Evolutionary conservation across 352 stramenopile genomes (phyloP).

Genomic region (Phytophthora cryptogea): DNA sequence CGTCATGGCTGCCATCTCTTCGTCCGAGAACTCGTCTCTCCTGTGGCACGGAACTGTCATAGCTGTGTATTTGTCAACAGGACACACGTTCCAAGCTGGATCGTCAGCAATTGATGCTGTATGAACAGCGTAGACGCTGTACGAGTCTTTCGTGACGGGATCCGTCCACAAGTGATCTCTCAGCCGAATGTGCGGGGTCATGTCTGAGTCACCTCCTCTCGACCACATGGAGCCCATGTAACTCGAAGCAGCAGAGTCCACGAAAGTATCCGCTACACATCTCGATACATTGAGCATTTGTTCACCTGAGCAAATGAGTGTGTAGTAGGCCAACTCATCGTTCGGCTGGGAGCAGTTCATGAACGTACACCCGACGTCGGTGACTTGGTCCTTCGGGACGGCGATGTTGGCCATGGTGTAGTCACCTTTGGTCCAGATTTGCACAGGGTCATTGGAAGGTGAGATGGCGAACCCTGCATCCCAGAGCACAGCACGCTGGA

Average conservation of each 20-base stretch:
- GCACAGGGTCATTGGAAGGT: conserved; percentile 15
- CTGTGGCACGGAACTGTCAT: conserved; percentile 28
- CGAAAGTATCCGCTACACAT: conserved; percentile 37
- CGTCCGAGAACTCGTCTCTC: conserved; percentile 22
- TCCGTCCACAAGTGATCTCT: conserved; percentile 30
- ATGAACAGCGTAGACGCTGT: conserved; percentile 34
- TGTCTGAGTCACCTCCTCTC: conserved; percentile 21
- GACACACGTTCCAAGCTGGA: conserved; percentile 24
- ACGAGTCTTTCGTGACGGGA: conserved; percentile 15
- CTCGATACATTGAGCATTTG: conserved; percentile 41
- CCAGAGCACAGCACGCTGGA: conserved; percentile 46
- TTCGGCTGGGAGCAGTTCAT: conserved; percentile 35
- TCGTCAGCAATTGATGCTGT: conserved; percentile 19
- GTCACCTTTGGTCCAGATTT: conserved; percentile 26
- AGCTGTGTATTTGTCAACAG: conserved; percentile 13
- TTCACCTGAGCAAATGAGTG: conserved; percentile 34
- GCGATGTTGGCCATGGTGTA: conserved; percentile 35
- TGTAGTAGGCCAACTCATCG: conserved; percentile 18
- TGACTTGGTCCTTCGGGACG: conserved; percentile 19
- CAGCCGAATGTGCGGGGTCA: conserved; percentile 25
- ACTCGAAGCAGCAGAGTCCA: conserved; percentile 9
- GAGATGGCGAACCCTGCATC: conserved; percentile 38
- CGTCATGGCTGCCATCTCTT: conserved; percentile 20
- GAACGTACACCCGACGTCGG: conserved; percentile 17
- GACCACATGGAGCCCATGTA: conserved; percentile 37